Evolutionary conservation across 2,329 filamentous ascomycete genomes (phyloP), one percentile per base, ranked within the genome.

Genomic region (Phoma sp.): DNA sequence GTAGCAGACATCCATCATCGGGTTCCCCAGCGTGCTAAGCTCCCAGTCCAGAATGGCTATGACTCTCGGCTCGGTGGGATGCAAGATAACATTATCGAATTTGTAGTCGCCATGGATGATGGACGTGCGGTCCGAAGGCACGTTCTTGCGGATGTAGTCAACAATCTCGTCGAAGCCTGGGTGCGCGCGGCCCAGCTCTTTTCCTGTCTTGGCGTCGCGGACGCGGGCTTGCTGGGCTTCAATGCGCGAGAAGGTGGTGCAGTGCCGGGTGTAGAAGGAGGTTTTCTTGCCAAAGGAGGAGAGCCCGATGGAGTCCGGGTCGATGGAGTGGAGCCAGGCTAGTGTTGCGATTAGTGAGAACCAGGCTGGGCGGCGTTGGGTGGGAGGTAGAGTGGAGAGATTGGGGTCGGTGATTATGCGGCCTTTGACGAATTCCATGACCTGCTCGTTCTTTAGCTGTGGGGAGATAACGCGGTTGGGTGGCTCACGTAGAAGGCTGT

Each of bases 1-100:
- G 75, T 97, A 98, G 71, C 89, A 86, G 33, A 96, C 82, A 73
- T 98, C 93, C 30, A 90, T 92, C 24, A 97, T 84, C 1, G 95
- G 93, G 72, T 99, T 93, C 9, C 93, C 93, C 50, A 97, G 86
- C 0, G 93, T 98, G 37, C 91, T 92, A 89, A 98, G 92, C 77
- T 98, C 93, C 93, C 93, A 98, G 78, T 98, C 95, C 7, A 98
- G 78, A 47, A 98, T 91, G 1, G 92, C 93, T 75, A 98, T 91
- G 11, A 98, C 92, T 41, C 87, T 81, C 5, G 93, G 86, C 73
- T 93, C 89, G 0, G 90, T 93, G 74, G 89, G 88, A 77, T 96
- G 91, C 73, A 96, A 96, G 18, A 80, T 76, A 4, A 81, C 57
- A 49, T 80, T 82, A 55, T 80, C 79, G 47, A 81, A 96, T 80